Evolutionary conservation across 768 basidiomycete genomes (phyloP), one percentile per base, ranked within the genome.

Genomic region (Russula griseocarnosa): DNA sequence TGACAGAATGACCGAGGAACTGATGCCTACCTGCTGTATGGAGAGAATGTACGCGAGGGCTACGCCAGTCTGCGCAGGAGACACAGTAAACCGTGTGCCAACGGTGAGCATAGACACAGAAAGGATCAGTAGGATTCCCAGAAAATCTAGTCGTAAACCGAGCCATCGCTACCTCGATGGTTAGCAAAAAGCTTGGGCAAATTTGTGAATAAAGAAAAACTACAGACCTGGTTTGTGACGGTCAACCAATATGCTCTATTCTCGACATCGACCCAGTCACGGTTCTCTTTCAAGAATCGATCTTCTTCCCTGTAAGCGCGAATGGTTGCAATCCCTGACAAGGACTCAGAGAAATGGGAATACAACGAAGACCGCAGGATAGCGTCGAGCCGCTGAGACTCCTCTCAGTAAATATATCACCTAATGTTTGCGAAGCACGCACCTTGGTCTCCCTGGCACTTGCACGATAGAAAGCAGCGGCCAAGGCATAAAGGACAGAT

Each of bases 201-300:
- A 24, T 30, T 24, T 62, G 66, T 51, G 6, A 28, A 53, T 56
- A 11, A 54, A 18, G 20, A 4, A 54, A 32, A 56, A 24, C 8
- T 32, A 32, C 38, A 40, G 58, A 83, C 84, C 75, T 95, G 93
- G 73, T 95, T 94, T 22, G 86, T 81, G 46, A 92, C 82, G 0
- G 90, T 91, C 67, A 95, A 74, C 86, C 88, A 94, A 73, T 94
- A 95, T 3, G 94, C 93, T 49, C 88, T 82, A 71, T 96, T 94
- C 74, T 98, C 94, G 28, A 89, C 76, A 67, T 97, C 88, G 34
- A 94, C 80, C 20, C 84, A 79, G n/a, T 80, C 77, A 66, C 85
- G 78, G 69, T 95, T 98, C 62, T 92, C 89, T 7, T 74, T 73
- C 51, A 81, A 75, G 79, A 97, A 98, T 16, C 94, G 82, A 3